Base-by-base conservation (phyloP, 371 early-diverging fungal genomes). In the Mortierella sp. region DNA sequence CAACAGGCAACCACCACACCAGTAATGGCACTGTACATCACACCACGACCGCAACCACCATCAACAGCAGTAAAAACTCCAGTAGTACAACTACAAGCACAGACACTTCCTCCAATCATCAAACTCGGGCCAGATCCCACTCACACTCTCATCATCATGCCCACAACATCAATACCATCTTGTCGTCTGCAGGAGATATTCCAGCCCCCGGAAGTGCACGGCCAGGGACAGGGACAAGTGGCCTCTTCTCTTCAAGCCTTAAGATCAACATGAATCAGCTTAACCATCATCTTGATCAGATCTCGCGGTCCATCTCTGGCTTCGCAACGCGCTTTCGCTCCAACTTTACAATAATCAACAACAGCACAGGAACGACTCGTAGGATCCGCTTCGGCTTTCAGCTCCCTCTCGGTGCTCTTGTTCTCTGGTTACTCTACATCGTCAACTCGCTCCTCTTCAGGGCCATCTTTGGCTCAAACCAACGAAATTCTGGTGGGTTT, bases 331-430 rank as follows among this genome's bases (percentile, higher is more conserved):
- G 70, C 61, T 55, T 69, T 8, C 60, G 70, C n/a, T 49, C 56
- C 34, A 60, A 60, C 48, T 56, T 34, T 34, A 34, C 64, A 28
- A 11, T 58, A 32, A 46, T 73, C 50, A 58, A 60, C 19, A 58
- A 59, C n/a, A 41, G 52, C 12, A 19, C 64, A 34, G 73, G 63
- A 41, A 58, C 48, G 4, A 48, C 60, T 19, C 76, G 76, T 4
- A 64, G 70, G 6, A 56, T 76, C 24, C 69, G 76, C 1, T 56
- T 76, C 5, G 65, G 76, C 14, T 31, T 76, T 41, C 24, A 69
- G n/a, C 34, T 76, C n/a, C 76, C 76, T 9, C 26, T 46, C 9
- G 9, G 39, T 1, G 42, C 31, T 0, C 42, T 69, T 4, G 5
- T 39, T 3, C 21, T 69, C 39, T 76, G 64, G 65, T 30, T 75